Evolutionary conservation across 371 early-diverging fungal genomes (phyloP), one percentile per base, ranked within the genome.

Genomic region (Conidiobolus incongruus): DNA sequence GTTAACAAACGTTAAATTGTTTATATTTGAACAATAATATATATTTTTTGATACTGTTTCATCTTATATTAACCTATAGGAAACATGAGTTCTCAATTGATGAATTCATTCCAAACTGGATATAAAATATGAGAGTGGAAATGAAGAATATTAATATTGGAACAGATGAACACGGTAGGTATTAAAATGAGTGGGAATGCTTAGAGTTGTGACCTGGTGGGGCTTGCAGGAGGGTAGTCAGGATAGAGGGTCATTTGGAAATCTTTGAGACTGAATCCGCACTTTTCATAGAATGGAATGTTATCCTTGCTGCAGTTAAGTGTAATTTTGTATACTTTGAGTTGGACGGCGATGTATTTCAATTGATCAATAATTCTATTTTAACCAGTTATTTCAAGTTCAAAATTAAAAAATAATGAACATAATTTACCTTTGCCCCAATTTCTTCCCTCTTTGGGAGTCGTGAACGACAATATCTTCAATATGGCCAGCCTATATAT

Each of bases 391-490:
- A 30, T 28, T 16, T 20, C 24, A 24, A n/a, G 20, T n/a, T 17
- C 44, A 46, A 4, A 51, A 23, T 28, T 44, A 46, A 10, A 19
- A 39, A 39, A 1, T 21, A 19, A 13, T 17, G 24, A 6, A 21
- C 16, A 16, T 29, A 26, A 66, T 60, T 38, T 47, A 58, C 48
- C 69, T 51, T 41, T 77, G 52, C 33, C 77, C 76, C 61, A 82
- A 65, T 51, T 92, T 87, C 60, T 82, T 72, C 36, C 98, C 95
- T 48, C 92, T 91, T 58, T 87, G 81, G n/a, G 80, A 77, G 46
- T 71, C 67, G 46, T 80, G 75, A 12, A 93, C 90, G 29, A 92
- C 96, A 58, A 98, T 91, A 53, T 95, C 96, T 56, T 82, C 78
- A 45, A 84, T 83, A 39, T 82, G 82, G 1, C 77, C 93, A 22